Evolutionary conservation across 768 basidiomycete species (phyloP).

Genomic region (Mycena latifolia): DNA sequence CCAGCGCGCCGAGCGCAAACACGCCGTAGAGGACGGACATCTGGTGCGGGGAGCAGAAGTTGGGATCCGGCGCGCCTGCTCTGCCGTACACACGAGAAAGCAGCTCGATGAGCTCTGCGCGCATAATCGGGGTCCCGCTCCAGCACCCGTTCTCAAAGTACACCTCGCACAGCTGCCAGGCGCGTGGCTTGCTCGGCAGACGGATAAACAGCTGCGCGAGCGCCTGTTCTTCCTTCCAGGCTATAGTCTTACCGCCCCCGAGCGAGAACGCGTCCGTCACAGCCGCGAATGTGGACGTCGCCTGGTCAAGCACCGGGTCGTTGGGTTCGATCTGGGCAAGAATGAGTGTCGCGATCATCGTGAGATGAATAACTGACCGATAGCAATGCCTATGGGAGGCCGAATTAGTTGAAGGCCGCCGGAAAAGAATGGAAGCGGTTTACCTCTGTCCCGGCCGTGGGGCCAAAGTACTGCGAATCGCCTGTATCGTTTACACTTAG

Average conservation of each 20-base stretch:
- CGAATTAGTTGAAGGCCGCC: background rate
- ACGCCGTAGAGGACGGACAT: conserved; percentile 9
- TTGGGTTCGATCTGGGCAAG: background rate
- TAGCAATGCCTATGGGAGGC: background rate
- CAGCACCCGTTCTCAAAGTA: conserved; percentile 16
- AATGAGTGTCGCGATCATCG: background rate
- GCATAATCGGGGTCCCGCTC: conserved; percentile 15
- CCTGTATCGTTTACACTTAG: conserved; percentile 7
- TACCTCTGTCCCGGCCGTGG: conserved; percentile 23
- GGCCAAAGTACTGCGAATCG: conserved; percentile 14
- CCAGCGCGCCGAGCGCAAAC: conserved; percentile 15
- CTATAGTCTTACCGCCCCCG: background rate
- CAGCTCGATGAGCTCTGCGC: conserved; percentile 3
- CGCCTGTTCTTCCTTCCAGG: conserved; percentile 2
- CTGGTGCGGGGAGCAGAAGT: background rate
- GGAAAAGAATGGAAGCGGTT: background rate
- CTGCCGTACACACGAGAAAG: background rate
- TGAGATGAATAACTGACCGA: background rate
- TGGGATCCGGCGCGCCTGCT: background rate
- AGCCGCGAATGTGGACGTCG: background rate
- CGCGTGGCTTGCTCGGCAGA: conserved; percentile 1
- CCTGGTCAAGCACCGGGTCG: background rate
- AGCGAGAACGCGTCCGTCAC: conserved; percentile 7
- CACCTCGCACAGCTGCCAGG: conserved; percentile 3
- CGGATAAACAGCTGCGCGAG: background rate